These are phyloP conservation scores for Zygoascus ofunaensis DNA, from an alignment of 805 yeast genomes.

Conservation along the genomic window DNA sequence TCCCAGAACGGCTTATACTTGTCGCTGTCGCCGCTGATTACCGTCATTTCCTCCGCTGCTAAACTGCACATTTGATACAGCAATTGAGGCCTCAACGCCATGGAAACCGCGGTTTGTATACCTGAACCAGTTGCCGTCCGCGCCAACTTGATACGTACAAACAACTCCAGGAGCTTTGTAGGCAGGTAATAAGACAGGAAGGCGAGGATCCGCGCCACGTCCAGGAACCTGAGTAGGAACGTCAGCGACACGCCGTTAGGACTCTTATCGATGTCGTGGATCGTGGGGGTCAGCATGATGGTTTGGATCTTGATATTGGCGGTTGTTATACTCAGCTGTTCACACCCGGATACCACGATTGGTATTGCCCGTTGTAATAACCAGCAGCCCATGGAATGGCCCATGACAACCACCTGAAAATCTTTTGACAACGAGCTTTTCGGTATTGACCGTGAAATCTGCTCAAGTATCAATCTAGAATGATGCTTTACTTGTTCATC, in stretches of 20 bases:
- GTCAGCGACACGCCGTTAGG: conserved; percentile 30
- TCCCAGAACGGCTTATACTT: conserved; percentile 40
- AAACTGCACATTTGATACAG: conserved; percentile 47
- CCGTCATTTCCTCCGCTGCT: conserved; percentile 51
- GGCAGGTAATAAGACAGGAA: conserved; percentile 10
- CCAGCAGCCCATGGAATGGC: conserved; percentile 70
- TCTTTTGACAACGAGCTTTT: conserved; percentile 14
- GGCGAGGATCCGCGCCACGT: neutral
- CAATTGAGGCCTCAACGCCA: conserved; percentile 36
- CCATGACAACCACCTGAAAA: conserved; percentile 30
- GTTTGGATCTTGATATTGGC: conserved; percentile 32
- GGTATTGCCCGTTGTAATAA: conserved; percentile 46
- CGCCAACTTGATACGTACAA: conserved; percentile 4
- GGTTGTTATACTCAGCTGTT: neutral
- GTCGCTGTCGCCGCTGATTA: conserved; percentile 36
- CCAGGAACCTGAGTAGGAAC: neutral
- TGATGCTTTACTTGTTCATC: conserved; percentile 55
- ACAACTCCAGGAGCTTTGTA: conserved; percentile 22
- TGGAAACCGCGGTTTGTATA: conserved; percentile 32
- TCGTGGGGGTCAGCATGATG: conserved; percentile 64
- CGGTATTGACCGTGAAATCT: conserved; percentile 32
- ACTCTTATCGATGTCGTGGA: conserved; percentile 47
- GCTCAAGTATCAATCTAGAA: too few relatives aligned
- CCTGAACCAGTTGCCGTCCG: conserved; percentile 3
- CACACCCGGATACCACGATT: conserved; percentile 6